Conservation (phyloP, 306 rosid species). For the Castanospermum australe region DNA sequence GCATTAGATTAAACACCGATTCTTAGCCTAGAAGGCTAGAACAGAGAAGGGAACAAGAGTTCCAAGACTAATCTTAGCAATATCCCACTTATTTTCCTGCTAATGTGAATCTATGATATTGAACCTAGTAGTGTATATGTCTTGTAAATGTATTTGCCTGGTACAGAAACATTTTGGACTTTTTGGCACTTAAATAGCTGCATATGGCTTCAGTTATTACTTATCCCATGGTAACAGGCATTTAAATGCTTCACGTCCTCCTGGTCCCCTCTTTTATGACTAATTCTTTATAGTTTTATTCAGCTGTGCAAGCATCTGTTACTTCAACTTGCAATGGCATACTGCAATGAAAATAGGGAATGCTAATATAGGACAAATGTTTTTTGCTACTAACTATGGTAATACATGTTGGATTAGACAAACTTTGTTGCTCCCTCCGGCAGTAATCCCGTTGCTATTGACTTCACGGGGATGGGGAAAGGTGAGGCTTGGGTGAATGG, state of each 20-base stretch:
- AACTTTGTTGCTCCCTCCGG: constrained; percentile 68
- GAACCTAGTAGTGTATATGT: background rate
- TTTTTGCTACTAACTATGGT: constrained; percentile 24
- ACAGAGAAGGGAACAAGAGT: background rate
- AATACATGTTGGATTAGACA: constrained; percentile 51
- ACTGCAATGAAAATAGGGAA: constrained; percentile 1
- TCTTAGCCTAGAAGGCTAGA: background rate
- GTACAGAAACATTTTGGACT: background rate
- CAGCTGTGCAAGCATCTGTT: background rate
- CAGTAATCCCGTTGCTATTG: constrained; percentile 75
- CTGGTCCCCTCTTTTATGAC: background rate
- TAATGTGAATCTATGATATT: background rate
- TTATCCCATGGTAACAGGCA: background rate
- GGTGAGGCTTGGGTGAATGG: constrained; percentile 99
- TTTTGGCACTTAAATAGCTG: background rate
- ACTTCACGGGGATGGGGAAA: constrained; percentile 90
- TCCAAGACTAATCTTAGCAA: background rate
- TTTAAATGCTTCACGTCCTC: background rate
- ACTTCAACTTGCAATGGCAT: background rate
- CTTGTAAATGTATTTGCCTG: background rate
- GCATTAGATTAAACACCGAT: background rate
- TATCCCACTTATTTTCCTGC: background rate
- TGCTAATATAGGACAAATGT: background rate
- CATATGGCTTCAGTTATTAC: background rate
- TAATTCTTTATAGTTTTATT: background rate